Percentiles rank a stretch among this genome's conserved stretches.
phyloP scores from a whole-genome alignment of 2,329 filamentous ascomycete species.

The Penicillium sp. region DNA sequence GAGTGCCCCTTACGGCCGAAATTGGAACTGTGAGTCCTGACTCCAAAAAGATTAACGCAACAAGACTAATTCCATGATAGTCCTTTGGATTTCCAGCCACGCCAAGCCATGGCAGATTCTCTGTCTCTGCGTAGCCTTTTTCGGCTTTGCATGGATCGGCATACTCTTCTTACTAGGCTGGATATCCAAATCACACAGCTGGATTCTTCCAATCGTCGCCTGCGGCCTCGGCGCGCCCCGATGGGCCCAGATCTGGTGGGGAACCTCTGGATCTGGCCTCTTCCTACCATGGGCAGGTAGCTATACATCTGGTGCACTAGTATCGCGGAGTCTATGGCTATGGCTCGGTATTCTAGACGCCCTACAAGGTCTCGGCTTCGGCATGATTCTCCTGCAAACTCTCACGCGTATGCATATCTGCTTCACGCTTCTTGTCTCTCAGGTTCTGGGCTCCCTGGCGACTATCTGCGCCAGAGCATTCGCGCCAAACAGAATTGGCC shows the following conservation, averaged over 20 bases:
- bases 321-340: slow-evolving; percentile 57
- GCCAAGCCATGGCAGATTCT: slow-evolving; percentile 53
- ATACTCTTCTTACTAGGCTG: slow-evolving; percentile 45
- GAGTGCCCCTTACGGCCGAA: slow-evolving; percentile 59
- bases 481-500: slow-evolving; percentile 56
- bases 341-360: slow-evolving; percentile 63
- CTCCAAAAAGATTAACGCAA: background rate
- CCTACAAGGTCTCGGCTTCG: slow-evolving; percentile 60
- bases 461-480: slow-evolving; percentile 58
- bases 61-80: slow-evolving; percentile 16
- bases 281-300: slow-evolving; percentile 59
- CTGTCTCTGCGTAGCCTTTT: slow-evolving; percentile 46
- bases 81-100: slow-evolving; percentile 55
- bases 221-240: slow-evolving; percentile 59
- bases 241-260: slow-evolving; percentile 65
- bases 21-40: slow-evolving; percentile 52
- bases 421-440: slow-evolving; percentile 55
- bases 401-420: slow-evolving; percentile 60
- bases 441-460: slow-evolving; percentile 56
- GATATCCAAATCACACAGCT: slow-evolving; percentile 57
- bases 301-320: slow-evolving; percentile 50
- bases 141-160: slow-evolving; percentile 52
- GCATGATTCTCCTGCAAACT: slow-evolving; percentile 62
- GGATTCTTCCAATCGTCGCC: slow-evolving; percentile 63
- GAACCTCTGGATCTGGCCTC: slow-evolving; percentile 53